A percentile compares a stretch with the other conserved stretches of the same genome.
Evolutionary conservation across 345 rosid species (phyloP).

Genomic region (Rhodamnia argentea): DNA sequence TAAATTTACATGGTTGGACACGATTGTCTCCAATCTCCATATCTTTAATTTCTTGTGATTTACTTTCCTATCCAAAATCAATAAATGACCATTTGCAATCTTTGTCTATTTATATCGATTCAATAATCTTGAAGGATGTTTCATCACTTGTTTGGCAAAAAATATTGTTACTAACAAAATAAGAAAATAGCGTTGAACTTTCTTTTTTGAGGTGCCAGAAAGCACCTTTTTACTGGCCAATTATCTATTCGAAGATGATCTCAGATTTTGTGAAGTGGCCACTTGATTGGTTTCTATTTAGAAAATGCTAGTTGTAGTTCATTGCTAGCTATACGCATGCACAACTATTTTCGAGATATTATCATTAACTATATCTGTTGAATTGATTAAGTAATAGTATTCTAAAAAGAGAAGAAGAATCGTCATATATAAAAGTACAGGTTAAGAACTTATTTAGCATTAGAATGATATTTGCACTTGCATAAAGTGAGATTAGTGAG

Average conservation of each 20-base stretch:
- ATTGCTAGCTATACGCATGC: background rate
- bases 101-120: background rate
- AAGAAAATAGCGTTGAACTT: background rate
- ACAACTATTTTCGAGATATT: background rate
- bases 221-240: background rate
- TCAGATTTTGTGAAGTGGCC: background rate
- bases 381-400: background rate
- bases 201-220: background rate
- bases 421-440: background rate
- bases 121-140: background rate
- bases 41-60: background rate
- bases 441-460: background rate
- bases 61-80: background rate
- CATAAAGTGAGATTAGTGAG: background rate
- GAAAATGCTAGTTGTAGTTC: background rate
- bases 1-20: background rate
- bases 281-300: background rate
- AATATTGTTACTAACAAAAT: background rate
- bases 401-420: background rate
- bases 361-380: background rate
- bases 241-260: background rate
- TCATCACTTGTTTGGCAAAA: background rate
- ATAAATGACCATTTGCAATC: background rate
- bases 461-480: background rate
- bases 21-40: background rate